A percentile compares a stretch with the other conserved stretches of the same genome.
phyloP scores from a whole-genome alignment of 2,329 filamentous ascomycete species.

The Calonectria crousiana region DNA sequence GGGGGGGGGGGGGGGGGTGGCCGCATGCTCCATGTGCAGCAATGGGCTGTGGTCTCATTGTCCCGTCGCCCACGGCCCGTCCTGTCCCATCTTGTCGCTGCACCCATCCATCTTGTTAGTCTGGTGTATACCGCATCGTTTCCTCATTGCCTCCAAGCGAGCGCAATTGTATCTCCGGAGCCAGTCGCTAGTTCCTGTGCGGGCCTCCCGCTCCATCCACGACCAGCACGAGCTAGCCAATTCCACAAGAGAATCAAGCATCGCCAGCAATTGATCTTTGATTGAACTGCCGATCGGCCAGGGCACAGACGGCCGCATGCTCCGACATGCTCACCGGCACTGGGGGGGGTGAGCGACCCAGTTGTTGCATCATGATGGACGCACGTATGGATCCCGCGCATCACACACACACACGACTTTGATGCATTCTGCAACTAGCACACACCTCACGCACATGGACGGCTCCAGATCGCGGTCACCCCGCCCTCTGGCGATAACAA shows the following conservation, averaged over 20 bases:
- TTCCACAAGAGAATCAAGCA: neutral
- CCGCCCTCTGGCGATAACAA: slow-evolving; percentile 24
- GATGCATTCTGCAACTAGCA: slow-evolving; percentile 8
- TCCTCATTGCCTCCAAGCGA: neutral
- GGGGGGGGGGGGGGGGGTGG: no score
- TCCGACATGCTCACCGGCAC: slow-evolving; percentile 1
- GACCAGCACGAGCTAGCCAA: slow-evolving; percentile 21
- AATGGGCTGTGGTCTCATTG: neutral
- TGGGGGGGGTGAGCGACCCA: neutral
- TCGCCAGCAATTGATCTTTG: slow-evolving; percentile 2
- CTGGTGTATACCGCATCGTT: neutral
- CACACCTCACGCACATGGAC: slow-evolving; percentile 14
- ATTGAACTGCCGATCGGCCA: slow-evolving; percentile 17
- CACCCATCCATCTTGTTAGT: neutral
- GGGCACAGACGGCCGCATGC: slow-evolving; percentile 16
- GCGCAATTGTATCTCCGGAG: neutral
- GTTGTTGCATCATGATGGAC: neutral
- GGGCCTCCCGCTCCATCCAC: slow-evolving; percentile 6
- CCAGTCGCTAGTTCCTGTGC: neutral
- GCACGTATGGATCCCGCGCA: neutral
- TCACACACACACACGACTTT: slow-evolving; percentile 4
- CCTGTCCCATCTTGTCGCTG: neutral
- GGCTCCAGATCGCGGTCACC: slow-evolving; percentile 23
- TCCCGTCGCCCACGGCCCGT: neutral
- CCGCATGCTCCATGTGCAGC: neutral